These are phyloP conservation scores for Carex kokanica DNA, from an alignment of 176 grass and related monocot genomes.

Conservation along the genomic window DNA sequence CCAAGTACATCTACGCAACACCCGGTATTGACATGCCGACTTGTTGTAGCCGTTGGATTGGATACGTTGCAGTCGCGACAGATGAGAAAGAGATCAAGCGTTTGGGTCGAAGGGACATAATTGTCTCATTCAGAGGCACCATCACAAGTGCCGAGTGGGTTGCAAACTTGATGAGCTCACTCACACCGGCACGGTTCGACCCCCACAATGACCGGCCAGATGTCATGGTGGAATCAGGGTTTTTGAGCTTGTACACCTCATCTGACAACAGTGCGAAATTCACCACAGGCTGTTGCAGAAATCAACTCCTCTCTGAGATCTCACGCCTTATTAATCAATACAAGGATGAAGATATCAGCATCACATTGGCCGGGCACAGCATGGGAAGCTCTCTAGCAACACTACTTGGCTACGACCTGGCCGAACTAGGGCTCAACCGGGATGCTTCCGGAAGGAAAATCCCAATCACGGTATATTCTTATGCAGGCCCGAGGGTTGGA, in stretches of 20 bases:
- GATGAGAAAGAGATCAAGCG: conserved; percentile 22
- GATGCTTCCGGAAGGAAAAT: conserved; percentile 2
- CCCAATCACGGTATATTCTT: conserved; percentile 68
- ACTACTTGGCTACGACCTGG: conserved; percentile 68
- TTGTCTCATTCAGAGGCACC: conserved; percentile 69
- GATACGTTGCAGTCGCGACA: conserved; percentile 51
- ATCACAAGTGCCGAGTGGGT: conserved; percentile 62
- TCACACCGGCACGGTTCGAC: conserved; percentile 59
- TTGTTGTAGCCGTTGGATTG: conserved; percentile 75
- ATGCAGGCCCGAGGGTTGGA: conserved; percentile 59
- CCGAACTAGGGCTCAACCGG: conserved; percentile 51
- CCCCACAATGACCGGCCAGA: conserved; percentile 43
- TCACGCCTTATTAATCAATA: conserved; percentile 35
- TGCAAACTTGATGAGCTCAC: conserved; percentile 79
- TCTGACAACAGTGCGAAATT: conserved; percentile 43
- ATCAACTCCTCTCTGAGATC: conserved; percentile 65
- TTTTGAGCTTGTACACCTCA: conserved; percentile 68
- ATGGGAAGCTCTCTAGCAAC: conserved; percentile 83
- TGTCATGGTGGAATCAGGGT: conserved; percentile 69
- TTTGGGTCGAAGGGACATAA: conserved; percentile 55
- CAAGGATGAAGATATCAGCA: conserved; percentile 54
- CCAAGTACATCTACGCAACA: conserved; percentile 65
- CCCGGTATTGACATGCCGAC: conserved; percentile 42
- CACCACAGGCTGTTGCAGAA: conserved; percentile 57
- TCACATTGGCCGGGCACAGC: conserved; percentile 69